phyloP scores from a whole-genome alignment of 768 basidiomycete genomes.

The Lactifluus volemus region DNA sequence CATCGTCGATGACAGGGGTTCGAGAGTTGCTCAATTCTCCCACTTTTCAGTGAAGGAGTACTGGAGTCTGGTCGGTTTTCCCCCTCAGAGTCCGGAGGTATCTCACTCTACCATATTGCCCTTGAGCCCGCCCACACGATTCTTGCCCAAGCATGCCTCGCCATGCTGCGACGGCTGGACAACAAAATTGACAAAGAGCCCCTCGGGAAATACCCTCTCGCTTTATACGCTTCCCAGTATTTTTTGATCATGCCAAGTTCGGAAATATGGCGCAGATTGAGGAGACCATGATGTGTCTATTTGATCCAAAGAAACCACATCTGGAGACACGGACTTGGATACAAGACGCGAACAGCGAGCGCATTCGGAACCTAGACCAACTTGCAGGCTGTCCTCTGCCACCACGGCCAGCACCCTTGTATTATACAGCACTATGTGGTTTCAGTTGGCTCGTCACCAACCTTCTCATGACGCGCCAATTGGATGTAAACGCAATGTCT shows the following conservation, averaged over 20 bases:
- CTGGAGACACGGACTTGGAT: not conserved
- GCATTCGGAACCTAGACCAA: fast-evolving
- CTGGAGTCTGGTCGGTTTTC: not conserved
- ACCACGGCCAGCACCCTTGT: not conserved
- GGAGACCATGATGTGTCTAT: not conserved
- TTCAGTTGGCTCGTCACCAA: not conserved
- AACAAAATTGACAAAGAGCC: not conserved
- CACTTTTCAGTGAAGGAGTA: slow-evolving; percentile 2
- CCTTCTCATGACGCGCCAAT: not conserved
- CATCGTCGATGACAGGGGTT: not conserved
- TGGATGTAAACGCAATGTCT: not conserved
- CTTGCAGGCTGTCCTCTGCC: not conserved
- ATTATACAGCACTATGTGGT: not conserved
- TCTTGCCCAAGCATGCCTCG: not conserved
- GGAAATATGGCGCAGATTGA: not conserved
- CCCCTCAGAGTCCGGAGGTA: not conserved
- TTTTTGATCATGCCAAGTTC: not conserved
- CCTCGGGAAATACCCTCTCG: not conserved
- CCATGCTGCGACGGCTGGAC: not conserved
- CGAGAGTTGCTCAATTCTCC: not conserved
- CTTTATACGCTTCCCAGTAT: not conserved
- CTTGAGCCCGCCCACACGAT: not conserved
- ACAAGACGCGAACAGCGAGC: not conserved
- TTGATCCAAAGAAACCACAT: not conserved
- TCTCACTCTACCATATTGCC: not conserved